Evolutionary conservation across 2,329 filamentous ascomycete genomes (phyloP).

Genomic region (Intubia oerlemansii): DNA sequence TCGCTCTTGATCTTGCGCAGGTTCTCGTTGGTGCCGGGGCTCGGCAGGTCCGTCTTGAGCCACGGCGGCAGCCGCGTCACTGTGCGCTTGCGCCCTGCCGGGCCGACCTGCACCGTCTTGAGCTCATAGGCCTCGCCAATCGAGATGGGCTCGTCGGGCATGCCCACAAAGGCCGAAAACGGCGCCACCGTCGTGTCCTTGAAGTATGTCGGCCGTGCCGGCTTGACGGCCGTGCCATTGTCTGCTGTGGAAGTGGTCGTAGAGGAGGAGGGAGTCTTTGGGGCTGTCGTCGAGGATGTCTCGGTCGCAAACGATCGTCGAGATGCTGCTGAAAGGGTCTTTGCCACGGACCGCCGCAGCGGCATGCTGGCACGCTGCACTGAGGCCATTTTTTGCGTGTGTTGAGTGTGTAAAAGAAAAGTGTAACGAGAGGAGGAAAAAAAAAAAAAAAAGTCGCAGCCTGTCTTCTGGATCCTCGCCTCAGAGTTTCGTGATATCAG

Average conservation of each 20-base stretch:
- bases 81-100: slow-evolving; percentile 37
- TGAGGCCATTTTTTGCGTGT: too few species aligned
- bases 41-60: slow-evolving; percentile 82
- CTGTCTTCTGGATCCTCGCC: too few species aligned
- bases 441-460: too few species aligned
- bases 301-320: slow-evolving; percentile 25
- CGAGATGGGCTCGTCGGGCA: slow-evolving; percentile 20
- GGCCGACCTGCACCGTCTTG: slow-evolving; percentile 41
- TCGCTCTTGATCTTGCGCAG: slow-evolving; percentile 93
- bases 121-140: slow-evolving; percentile 35
- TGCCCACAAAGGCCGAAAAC: slow-evolving; percentile 34
- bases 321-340: slow-evolving; percentile 6
- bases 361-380: too few species aligned
- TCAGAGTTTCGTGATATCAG: too few species aligned
- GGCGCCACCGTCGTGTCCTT: slow-evolving; percentile 34
- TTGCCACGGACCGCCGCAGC: slow-evolving; percentile 6
- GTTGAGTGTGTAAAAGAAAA: too few species aligned
- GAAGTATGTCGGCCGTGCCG: slow-evolving; percentile 33
- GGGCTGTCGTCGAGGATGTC: slow-evolving; percentile 9
- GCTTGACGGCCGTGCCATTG: too few species aligned
- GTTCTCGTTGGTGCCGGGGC: slow-evolving; percentile 48
- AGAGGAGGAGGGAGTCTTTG: slow-evolving; percentile 5
- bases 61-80: slow-evolving; percentile 67
- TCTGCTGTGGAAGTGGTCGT: slow-evolving; percentile 7
- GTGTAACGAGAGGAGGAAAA: too few species aligned